Evolutionary conservation across 2,329 filamentous ascomycete species (phyloP).

Genomic region (Cercospora sojina): DNA sequence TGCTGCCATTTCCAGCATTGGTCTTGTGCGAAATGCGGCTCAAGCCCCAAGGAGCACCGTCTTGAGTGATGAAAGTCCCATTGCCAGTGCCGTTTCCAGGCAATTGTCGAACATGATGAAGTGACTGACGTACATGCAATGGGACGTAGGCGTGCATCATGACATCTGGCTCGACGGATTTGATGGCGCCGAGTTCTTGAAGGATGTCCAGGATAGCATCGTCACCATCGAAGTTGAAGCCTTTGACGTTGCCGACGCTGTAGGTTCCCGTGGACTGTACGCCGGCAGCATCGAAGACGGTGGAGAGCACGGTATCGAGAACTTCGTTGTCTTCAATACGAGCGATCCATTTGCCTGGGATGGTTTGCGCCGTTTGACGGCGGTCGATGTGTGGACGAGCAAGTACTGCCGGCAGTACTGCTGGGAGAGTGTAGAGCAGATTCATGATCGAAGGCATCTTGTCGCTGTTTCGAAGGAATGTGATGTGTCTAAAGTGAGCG

Average conservation of each 20-base stretch:
- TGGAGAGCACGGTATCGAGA: constrained; percentile 18
- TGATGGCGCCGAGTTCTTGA: constrained; percentile 33
- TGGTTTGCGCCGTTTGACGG: constrained; percentile 20
- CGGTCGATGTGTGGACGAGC: constrained; percentile 21
- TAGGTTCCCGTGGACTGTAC: constrained; percentile 37
- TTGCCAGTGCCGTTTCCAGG: constrained; percentile 11
- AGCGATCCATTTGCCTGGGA: constrained; percentile 25
- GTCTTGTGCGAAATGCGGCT: constrained; percentile 25
- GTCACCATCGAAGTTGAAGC: constrained; percentile 40
- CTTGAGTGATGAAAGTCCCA: constrained; percentile 15
- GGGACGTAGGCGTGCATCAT: constrained; percentile 37
- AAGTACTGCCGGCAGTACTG: constrained; percentile 17
- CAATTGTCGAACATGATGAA: not conserved
- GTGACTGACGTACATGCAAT: not conserved
- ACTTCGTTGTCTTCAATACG: constrained; percentile 18
- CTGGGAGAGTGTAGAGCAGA: constrained; percentile 6
- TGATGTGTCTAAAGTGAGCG: not conserved
- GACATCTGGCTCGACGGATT: constrained; percentile 44
- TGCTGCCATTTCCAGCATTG: constrained; percentile 29
- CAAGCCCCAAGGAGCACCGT: constrained; percentile 27
- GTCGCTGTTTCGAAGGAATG: constrained; percentile 9
- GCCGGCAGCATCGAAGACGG: constrained; percentile 19
- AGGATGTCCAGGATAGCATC: constrained; percentile 38
- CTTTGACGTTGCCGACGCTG: constrained; percentile 40
- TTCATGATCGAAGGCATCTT: constrained; percentile 8